These are phyloP conservation scores for Podospora conica DNA, from an alignment of 495 filamentous ascomycete genomes.

Conservation along the genomic window DNA sequence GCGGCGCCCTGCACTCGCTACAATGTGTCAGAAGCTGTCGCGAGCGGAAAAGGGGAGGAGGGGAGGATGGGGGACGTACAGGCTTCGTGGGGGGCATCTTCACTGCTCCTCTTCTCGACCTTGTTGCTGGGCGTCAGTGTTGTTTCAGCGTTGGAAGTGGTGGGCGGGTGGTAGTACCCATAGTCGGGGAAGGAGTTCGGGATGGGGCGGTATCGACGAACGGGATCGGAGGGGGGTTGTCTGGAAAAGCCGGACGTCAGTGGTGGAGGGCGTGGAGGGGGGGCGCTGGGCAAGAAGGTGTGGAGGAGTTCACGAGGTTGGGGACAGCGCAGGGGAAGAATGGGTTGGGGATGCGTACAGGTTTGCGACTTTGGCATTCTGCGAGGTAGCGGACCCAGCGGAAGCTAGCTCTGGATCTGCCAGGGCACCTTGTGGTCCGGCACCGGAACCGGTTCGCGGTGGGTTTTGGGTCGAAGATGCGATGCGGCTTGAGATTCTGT, in stretches of 20 bases:
- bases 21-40: not conserved
- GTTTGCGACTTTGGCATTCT: slow-evolving; percentile 20
- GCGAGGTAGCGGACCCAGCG: not conserved
- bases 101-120: slow-evolving; percentile 18
- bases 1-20: not conserved
- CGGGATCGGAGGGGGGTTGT: not conserved
- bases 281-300: not conserved
- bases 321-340: not conserved
- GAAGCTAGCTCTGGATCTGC: not conserved
- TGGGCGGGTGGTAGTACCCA: slow-evolving; percentile 18
- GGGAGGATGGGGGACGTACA: not conserved
- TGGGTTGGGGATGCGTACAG: slow-evolving; percentile 7
- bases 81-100: slow-evolving; percentile 2
- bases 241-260: slow-evolving; percentile 1
- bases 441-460: not conserved
- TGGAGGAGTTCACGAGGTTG: not conserved
- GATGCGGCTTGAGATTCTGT: not conserved
- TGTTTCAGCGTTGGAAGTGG: not conserved
- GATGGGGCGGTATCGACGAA: slow-evolving; percentile 18
- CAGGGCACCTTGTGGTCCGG: not conserved
- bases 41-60: not conserved
- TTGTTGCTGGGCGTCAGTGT: slow-evolving; percentile 10
- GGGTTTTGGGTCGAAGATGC: not conserved
- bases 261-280: not conserved
- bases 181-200: slow-evolving; percentile 27